Percentiles rank a stretch among this genome's conserved stretches.
Evolutionary conservation across 225 moss, liverwort and hornwort species (phyloP).

Genomic region (Sphagnum tenellum): DNA sequence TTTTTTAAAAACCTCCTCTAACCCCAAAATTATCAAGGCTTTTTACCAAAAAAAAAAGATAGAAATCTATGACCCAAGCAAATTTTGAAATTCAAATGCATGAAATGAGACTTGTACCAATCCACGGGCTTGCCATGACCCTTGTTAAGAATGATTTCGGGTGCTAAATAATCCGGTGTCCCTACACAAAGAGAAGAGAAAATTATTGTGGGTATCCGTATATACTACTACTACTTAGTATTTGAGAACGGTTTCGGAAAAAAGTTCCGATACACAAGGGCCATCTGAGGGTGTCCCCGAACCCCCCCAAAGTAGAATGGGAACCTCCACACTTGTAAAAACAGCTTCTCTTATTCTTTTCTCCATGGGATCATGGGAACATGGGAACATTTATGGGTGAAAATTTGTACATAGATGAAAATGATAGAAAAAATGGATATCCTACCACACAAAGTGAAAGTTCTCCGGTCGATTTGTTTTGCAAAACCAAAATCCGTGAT

Average conservation of each 20-base stretch:
- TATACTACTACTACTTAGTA: too few relatives aligned
- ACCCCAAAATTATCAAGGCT: too few relatives aligned
- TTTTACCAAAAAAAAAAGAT: too few relatives aligned
- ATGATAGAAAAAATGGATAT: not conserved
- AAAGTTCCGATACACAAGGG: not conserved
- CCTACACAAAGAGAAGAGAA: slow-evolving; percentile 25
- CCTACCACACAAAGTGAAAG: slow-evolving; percentile 46
- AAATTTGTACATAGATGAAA: too few relatives aligned
- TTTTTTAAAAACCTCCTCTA: too few relatives aligned
- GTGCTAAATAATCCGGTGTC: slow-evolving; percentile 96
- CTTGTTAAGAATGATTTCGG: slow-evolving; percentile 93
- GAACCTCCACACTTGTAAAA: not conserved
- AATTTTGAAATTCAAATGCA: too few relatives aligned
- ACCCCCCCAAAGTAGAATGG: not conserved
- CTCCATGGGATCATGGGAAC: too few relatives aligned
- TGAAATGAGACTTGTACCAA: slow-evolving; percentile 35
- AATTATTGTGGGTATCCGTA: too few relatives aligned
- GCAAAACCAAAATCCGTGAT: slow-evolving; percentile 96
- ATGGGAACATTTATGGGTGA: too few relatives aligned
- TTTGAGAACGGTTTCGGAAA: too few relatives aligned
- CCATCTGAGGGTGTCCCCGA: not conserved
- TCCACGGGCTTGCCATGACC: slow-evolving; percentile 98
- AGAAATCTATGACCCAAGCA: too few relatives aligned
- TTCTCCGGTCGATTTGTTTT: slow-evolving; percentile 84
- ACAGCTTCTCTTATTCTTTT: too few relatives aligned